Conservation (phyloP, 148 eudicot species). For the Heliosperma pusillum region DNA sequence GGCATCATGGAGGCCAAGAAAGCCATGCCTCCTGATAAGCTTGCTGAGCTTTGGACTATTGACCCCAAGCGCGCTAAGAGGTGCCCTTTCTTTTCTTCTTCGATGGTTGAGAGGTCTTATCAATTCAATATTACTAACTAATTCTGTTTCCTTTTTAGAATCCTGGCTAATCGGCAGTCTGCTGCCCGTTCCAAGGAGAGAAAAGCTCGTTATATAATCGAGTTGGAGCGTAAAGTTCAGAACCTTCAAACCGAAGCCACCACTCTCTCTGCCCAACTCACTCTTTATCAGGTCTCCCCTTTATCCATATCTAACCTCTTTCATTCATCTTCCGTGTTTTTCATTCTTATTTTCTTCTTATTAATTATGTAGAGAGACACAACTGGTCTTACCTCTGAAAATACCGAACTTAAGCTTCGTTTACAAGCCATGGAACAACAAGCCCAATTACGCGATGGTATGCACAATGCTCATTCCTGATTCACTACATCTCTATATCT, state of each 20-base stretch:
- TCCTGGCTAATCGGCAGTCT: slow-evolving; percentile 56
- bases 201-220: slow-evolving; percentile 55
- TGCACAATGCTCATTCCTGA: slow-evolving; percentile 10
- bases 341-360: background rate
- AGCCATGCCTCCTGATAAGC: slow-evolving; percentile 47
- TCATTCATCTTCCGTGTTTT: background rate
- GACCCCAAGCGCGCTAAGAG: slow-evolving; percentile 73
- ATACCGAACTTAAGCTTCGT: slow-evolving; percentile 40
- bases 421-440: slow-evolving; percentile 52
- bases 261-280: slow-evolving; percentile 58
- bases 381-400: slow-evolving; percentile 36
- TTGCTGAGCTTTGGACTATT: slow-evolving; percentile 51
- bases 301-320: no score
- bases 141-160: slow-evolving; percentile 27
- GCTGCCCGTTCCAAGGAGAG: slow-evolving; percentile 70
- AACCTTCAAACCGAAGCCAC: slow-evolving; percentile 56
- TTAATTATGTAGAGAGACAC: slow-evolving; percentile 36
- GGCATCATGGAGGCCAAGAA: slow-evolving; percentile 49
- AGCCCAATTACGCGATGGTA: slow-evolving; percentile 54
- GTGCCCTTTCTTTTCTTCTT: slow-evolving; percentile 20
- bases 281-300: slow-evolving; percentile 39
- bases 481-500: background rate
- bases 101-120: background rate
- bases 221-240: slow-evolving; percentile 50
- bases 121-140: background rate